phyloP scores from a whole-genome alignment of 345 rosid species.

The Geranium rotundifolium region DNA sequence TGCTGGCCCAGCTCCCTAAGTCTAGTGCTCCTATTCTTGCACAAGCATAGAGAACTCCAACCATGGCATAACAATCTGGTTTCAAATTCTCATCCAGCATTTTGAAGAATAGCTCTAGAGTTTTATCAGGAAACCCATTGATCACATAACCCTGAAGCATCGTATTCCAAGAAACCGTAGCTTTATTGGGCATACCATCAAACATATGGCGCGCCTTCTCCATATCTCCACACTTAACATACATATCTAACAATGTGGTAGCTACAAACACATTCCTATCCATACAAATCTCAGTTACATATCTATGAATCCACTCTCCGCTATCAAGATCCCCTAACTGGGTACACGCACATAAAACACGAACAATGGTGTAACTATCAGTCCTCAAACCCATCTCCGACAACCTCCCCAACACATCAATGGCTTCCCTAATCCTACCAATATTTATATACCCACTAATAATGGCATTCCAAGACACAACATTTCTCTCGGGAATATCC shows the following conservation, averaged over 20 bases:
- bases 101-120: slow-evolving; percentile 31
- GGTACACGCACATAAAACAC: too few species aligned
- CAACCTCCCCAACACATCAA: slow-evolving; percentile 36
- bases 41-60: slow-evolving; percentile 64
- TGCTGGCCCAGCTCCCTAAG: slow-evolving; percentile 55
- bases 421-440: slow-evolving; percentile 39
- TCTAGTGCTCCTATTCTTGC: slow-evolving; percentile 62
- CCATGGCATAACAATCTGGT: slow-evolving; percentile 50
- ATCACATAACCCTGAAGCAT: slow-evolving; percentile 74
- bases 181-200: slow-evolving; percentile 48
- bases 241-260: slow-evolving; percentile 53
- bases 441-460: slow-evolving; percentile 25
- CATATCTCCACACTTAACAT: slow-evolving; percentile 55
- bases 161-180: slow-evolving; percentile 54
- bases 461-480: too few species aligned
- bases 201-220: slow-evolving; percentile 45
- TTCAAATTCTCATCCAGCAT: slow-evolving; percentile 36
- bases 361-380: slow-evolving; percentile 43
- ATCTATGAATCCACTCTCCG: too few species aligned
- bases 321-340: too few species aligned
- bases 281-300: slow-evolving; percentile 26
- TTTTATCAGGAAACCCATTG: slow-evolving; percentile 54
- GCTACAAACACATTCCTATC: slow-evolving; percentile 34
- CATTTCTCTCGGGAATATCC: slow-evolving; percentile 34
- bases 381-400: slow-evolving; percentile 46